Evolutionary conservation across 1,284 basidiomycete genomes (phyloP), one percentile per base, ranked within the genome.

Genomic region (Trichosporon coremiiforme): DNA sequence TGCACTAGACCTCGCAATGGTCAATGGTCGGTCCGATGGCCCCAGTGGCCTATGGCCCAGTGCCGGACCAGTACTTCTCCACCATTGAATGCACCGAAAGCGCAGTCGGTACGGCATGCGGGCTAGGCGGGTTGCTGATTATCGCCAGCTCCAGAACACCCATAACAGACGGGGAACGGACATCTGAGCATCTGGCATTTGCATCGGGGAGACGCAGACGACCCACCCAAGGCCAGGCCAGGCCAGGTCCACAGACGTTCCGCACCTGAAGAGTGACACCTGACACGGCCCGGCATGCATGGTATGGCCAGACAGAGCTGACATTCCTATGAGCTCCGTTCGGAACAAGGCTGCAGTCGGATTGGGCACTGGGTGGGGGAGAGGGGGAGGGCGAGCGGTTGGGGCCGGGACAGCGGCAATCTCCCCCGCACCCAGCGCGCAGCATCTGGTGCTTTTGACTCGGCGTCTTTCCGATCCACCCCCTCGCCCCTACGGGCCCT

Each of bases 331-430:
- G 25, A 25, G 50, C 20, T 22, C n/a, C 10, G 50, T 22, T 53
- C 50, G 50, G 50, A 53, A 53, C 50, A 53, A 53, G 50, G 20
- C 50, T 22, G 50, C 50, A 10, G 50, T 53, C 50, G 50, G 50
- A 53, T 53, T 53, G 50, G 45, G 13, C 45, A 20, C 20, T 47
- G 45, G 50, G 50, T 53, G 50, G 50, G 50, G 50, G 36, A 38
- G 36, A 10, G 12, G 36, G 36, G 45, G 15, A 10, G 33, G 9
- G 9, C 33, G 9, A 10, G 33, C 7, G 33, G 6, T 6, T 35
- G 9, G 33, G 33, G 33, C 7, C 33, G 17, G 45, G 45, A 47
- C 17, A n/a, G 20, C 45, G 45, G 45, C 45, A 47, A 13, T 20
- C 45, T 47, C 45, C 45, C 45, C 25, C 25, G 25, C 25, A 25